Percentiles rank a stretch among this genome's conserved stretches.
These are phyloP conservation scores for Nannizziopsis barbatae DNA, from an alignment of 2,329 filamentous ascomycete species.

Conservation along the genomic window DNA sequence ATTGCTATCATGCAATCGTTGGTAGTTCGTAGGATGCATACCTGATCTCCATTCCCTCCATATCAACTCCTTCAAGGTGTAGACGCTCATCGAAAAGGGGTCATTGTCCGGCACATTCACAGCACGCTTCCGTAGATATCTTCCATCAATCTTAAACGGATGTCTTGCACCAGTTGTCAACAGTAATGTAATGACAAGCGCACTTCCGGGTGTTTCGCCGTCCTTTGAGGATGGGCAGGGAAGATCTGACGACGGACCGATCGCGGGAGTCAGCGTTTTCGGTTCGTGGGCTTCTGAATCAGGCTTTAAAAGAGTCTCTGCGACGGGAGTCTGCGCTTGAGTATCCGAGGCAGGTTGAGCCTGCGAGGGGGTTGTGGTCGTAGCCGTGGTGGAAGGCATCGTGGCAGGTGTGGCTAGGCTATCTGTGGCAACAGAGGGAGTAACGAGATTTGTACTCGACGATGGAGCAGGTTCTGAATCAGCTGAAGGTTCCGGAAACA, in stretches of 20 bases:
- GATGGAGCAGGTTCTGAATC: background rate
- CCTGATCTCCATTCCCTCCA: slow-evolving; percentile 80
- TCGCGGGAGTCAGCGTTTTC: slow-evolving; percentile 6
- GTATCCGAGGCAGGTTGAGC: background rate
- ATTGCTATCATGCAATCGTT: background rate
- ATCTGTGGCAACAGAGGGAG: background rate
- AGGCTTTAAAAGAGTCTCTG: background rate
- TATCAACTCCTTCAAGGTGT: slow-evolving; percentile 88
- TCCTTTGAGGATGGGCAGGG: slow-evolving; percentile 30
- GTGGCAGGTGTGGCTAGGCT: background rate
- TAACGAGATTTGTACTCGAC: background rate
- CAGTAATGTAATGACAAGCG: slow-evolving; percentile 60
- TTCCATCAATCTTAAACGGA: slow-evolving; percentile 80
- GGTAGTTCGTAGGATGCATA: slow-evolving; percentile 22
- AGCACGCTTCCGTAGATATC: slow-evolving; percentile 69
- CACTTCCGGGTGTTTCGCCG: slow-evolving; percentile 21
- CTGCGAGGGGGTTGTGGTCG: background rate
- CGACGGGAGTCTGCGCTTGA: background rate
- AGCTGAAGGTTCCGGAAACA: background rate
- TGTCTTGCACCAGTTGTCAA: slow-evolving; percentile 73
- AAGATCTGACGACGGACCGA: slow-evolving; percentile 11
- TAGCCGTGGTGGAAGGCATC: slow-evolving; percentile 4
- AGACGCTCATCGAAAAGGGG: slow-evolving; percentile 81
- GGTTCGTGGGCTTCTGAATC: slow-evolving; percentile 1
- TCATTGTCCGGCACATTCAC: slow-evolving; percentile 67